A percentile compares a stretch with the other conserved stretches of the same genome.
These are phyloP conservation scores for Trypanosomatidae sp. DNA, from an alignment of 208 protist species.

Conservation along the genomic window DNA sequence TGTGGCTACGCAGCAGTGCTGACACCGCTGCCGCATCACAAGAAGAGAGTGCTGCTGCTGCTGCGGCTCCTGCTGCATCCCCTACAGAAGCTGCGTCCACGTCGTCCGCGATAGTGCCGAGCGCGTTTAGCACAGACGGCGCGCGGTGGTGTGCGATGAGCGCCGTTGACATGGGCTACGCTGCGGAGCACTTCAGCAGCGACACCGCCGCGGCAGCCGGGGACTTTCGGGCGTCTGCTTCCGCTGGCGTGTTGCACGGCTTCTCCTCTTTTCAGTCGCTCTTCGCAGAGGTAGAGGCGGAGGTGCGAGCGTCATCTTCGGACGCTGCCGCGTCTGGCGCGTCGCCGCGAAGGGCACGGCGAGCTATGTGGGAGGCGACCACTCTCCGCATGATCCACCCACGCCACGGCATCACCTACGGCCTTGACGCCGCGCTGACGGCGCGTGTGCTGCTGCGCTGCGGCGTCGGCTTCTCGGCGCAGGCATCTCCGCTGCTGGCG, in stretches of 20 bases:
- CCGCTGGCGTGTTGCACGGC: slow-evolving; percentile 16
- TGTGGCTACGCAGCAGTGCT: too few relatives aligned
- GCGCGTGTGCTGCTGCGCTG: slow-evolving; percentile 69
- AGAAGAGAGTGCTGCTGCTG: background rate
- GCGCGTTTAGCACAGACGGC: too few relatives aligned
- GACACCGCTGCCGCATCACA: background rate
- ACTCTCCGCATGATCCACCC: slow-evolving; percentile 26
- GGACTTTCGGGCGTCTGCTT: slow-evolving; percentile 16
- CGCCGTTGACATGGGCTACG: slow-evolving; percentile 60
- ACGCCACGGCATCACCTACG: slow-evolving; percentile 47
- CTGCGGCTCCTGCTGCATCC: background rate
- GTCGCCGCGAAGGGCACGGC: background rate
- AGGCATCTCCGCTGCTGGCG: slow-evolving; percentile 70
- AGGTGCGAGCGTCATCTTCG: background rate
- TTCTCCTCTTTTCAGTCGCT: slow-evolving; percentile 25
- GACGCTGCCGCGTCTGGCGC: too few relatives aligned
- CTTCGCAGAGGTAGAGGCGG: slow-evolving; percentile 16
- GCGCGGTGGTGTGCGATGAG: slow-evolving; percentile 33
- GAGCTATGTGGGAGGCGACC: slow-evolving; percentile 22
- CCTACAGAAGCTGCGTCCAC: background rate
- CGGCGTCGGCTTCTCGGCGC: slow-evolving; percentile 55
- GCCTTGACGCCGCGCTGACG: slow-evolving; percentile 53
- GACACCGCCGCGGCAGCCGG: slow-evolving; percentile 17
- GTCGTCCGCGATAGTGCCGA: background rate
- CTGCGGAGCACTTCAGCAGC: slow-evolving; percentile 47